Evolutionary conservation across 768 basidiomycete genomes (phyloP).

Genomic region (Mycena galericulata): DNA sequence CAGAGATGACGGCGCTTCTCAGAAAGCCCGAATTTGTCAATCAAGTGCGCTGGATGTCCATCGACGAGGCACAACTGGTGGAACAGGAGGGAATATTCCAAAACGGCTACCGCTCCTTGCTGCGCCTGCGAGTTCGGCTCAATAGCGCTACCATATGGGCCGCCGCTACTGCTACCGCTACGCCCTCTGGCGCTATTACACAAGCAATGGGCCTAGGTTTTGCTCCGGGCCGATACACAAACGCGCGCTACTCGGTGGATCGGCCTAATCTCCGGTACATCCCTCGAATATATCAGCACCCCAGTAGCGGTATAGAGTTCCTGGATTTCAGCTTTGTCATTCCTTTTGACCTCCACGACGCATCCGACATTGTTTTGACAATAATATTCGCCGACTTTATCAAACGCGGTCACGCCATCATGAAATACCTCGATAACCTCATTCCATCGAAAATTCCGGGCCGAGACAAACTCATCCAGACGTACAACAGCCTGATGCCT

Average conservation of each 20-base stretch:
- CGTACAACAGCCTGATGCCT: constrained; percentile 25
- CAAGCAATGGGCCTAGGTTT: neutral
- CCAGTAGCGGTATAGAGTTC: neutral
- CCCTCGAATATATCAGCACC: constrained; percentile 20
- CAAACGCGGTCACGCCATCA: constrained; percentile 1
- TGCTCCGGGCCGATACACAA: neutral
- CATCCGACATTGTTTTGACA: constrained; percentile 7
- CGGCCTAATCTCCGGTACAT: constrained; percentile 26
- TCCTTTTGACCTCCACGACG: neutral
- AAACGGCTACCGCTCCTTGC: neutral
- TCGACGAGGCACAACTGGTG: constrained; percentile 18
- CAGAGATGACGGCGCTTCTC: constrained; percentile 9
- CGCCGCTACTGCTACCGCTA: neutral
- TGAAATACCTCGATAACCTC: constrained; percentile 23
- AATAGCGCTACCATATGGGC: neutral
- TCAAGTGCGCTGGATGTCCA: constrained; percentile 6
- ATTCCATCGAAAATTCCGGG: constrained; percentile 9
- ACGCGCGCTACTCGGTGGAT: constrained; percentile 33
- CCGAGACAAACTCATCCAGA: constrained; percentile 13
- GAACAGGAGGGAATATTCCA: constrained; percentile 7
- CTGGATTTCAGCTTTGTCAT: constrained; percentile 25
- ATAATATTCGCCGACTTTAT: constrained; percentile 17
- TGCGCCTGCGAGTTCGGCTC: neutral
- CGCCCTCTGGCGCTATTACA: neutral
- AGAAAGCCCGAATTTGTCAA: constrained; percentile 1